These are phyloP conservation scores for Coemansia sp. DNA, from an alignment of 192 early-diverging fungal genomes.

Conservation along the genomic window DNA sequence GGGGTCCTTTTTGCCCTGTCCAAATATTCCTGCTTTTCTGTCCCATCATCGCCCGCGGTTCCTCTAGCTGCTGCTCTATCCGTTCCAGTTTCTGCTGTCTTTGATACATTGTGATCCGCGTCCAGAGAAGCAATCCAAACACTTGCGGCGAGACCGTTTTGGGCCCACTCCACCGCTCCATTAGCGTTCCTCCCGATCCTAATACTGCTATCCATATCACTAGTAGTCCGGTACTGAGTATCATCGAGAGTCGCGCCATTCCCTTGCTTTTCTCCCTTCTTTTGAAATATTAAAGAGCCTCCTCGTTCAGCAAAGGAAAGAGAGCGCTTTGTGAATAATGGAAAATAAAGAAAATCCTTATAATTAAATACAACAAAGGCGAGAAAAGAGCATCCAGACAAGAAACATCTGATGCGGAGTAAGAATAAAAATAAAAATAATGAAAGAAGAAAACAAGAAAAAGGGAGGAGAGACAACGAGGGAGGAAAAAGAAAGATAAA, in stretches of 20 bases:
- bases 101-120: conserved; percentile 11
- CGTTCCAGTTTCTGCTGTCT: neutral
- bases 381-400: neutral
- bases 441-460: neutral
- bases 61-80: neutral
- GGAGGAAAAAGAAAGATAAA: neutral
- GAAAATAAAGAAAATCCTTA: no score
- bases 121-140: conserved; percentile 20
- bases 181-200: conserved; percentile 22
- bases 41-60: no score
- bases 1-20: no score
- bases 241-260: conserved; percentile 31
- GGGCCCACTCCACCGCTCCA: conserved; percentile 19
- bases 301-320: neutral
- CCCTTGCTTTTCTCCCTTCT: neutral
- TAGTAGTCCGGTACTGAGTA: conserved; percentile 22
- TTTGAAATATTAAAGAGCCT: neutral
- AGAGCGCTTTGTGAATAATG: no score
- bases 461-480: neutral
- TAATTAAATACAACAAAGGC: neutral
- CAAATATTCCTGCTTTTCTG: no score
- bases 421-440: neutral
- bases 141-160: conserved; percentile 32
- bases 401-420: conserved; percentile 2
- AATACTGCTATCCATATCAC: conserved; percentile 38